These are phyloP conservation scores for Beauveria brongniartii DNA, from an alignment of 2,329 filamentous ascomycete genomes.

Conservation along the genomic window DNA sequence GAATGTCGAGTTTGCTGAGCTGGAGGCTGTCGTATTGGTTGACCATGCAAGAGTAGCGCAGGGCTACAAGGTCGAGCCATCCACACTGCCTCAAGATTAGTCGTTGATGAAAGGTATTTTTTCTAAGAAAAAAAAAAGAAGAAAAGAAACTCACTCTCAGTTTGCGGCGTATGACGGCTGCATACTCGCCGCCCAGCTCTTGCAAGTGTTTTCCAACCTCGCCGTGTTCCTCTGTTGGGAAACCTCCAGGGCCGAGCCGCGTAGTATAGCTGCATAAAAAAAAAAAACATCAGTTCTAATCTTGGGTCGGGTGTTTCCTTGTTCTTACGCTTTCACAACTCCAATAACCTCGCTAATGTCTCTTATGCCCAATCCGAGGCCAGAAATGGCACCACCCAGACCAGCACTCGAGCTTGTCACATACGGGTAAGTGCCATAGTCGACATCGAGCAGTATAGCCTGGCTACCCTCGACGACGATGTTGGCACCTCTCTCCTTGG, in stretches of 20 bases:
- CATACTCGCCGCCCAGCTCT: constrained; percentile 15
- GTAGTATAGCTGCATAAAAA: constrained; percentile 40
- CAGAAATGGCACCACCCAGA: constrained; percentile 20
- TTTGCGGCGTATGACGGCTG: background rate
- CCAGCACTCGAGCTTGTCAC: constrained; percentile 22
- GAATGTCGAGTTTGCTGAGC: constrained; percentile 51
- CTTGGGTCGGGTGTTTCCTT: background rate
- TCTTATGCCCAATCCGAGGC: constrained; percentile 35
- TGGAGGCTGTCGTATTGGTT: constrained; percentile 54
- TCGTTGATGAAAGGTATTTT: background rate
- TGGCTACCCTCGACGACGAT: constrained; percentile 4
- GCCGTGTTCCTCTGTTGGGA: constrained; percentile 49
- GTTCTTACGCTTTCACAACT: constrained; percentile 45
- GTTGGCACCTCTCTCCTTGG: background rate
- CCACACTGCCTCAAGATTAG: constrained; percentile 20
- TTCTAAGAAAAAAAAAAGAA: background rate
- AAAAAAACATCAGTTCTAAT: background rate
- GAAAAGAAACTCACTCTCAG: constrained; percentile 7
- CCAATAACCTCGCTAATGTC: constrained; percentile 52
- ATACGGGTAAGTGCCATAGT: constrained; percentile 17
- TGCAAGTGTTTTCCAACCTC: constrained; percentile 30
- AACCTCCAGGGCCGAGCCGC: constrained; percentile 50
- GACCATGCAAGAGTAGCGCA: constrained; percentile 53
- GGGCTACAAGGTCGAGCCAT: constrained; percentile 52
- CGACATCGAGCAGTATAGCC: constrained; percentile 16